phyloP scores from a whole-genome alignment of 1,139 yeast genomes.

The Zygosaccharomyces sapae region DNA sequence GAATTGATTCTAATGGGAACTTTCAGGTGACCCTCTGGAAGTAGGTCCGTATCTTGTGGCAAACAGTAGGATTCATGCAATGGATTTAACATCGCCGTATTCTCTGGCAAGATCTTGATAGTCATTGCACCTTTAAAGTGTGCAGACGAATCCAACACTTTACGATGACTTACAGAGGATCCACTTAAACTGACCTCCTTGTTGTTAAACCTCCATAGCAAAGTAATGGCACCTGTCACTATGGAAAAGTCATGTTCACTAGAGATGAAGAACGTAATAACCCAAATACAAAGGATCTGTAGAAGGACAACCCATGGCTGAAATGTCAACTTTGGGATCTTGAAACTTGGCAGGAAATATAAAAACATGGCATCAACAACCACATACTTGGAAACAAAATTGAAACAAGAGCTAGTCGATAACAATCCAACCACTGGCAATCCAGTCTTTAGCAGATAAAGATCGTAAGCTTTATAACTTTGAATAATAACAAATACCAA shows the following conservation, averaged over 20 bases:
- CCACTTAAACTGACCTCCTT: conserved; percentile 73
- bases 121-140: conserved; percentile 85
- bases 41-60: conserved; percentile 38
- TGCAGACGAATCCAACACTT: conserved; percentile 55
- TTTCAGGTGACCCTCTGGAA: conserved; percentile 35
- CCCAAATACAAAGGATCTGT: conserved; percentile 37
- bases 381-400: conserved; percentile 66
- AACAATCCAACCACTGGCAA: conserved; percentile 32
- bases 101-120: conserved; percentile 85
- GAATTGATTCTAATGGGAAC: conserved; percentile 83
- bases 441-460: conserved; percentile 41
- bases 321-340: conserved; percentile 69
- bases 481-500: conserved; percentile 71
- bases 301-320: conserved; percentile 37
- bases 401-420: conserved; percentile 48
- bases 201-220: conserved; percentile 48
- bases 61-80: conserved; percentile 62
- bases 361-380: conserved; percentile 67
- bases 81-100: conserved; percentile 82
- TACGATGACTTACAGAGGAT: conserved; percentile 38
- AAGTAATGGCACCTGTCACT: conserved; percentile 43
- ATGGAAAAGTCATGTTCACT: conserved; percentile 45
- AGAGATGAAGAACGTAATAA: conserved; percentile 40
- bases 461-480: conserved; percentile 75
- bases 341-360: conserved; percentile 65